Base-by-base conservation (phyloP, 1,139 yeast species). In the Tardiomyces depauwii region DNA sequence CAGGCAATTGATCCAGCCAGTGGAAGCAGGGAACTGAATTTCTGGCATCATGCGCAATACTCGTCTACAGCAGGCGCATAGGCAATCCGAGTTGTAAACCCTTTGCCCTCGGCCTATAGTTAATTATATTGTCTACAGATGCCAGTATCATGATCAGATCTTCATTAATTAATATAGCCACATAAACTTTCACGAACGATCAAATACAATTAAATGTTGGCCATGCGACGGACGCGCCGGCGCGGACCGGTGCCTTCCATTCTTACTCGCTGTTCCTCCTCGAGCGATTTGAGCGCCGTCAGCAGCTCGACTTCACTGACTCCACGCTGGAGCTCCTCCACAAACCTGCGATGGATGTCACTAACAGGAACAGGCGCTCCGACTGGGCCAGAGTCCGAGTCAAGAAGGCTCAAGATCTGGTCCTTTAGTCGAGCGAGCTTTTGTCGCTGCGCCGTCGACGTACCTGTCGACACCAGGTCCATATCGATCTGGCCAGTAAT, bases 391-490 rank as follows among this genome's bases (percentile, higher is more conserved):
- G 14, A 28, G 36, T 45, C 45, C 25, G 25, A 21, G 1, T 48
- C 44, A 7, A 53, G 49, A 12, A 53, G 39, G 1, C 45, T 39
- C 19, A 53, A 58, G 3, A 88, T 70, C 52, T 78, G 85, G 48
- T 77, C 74, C 33, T 78, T 73, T 53, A 87, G 71, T 59, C 83
- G 94, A 52, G 84, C 88, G 55, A 80, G 83, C 59, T 82, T 64
- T 57, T 82, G 77, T 62, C 96, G 74, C 64, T 89, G 95, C 3
- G 93, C 86, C 2, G 86, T 76, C 0, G 96, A 86, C 38, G 93
- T 88, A 48, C 98, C 98, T 0, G 97, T 91, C 67, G 89, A 96
- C 32, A 91, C 88, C 65, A 93, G 73, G 63, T 88, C 96, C 96
- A 91, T 88, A 62, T 93, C 98, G 55, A 91, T 91, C 59, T 91